These are phyloP conservation scores for Pycnococcus provasolii DNA, from an alignment of 139 green algal species.

Conservation along the genomic window DNA sequence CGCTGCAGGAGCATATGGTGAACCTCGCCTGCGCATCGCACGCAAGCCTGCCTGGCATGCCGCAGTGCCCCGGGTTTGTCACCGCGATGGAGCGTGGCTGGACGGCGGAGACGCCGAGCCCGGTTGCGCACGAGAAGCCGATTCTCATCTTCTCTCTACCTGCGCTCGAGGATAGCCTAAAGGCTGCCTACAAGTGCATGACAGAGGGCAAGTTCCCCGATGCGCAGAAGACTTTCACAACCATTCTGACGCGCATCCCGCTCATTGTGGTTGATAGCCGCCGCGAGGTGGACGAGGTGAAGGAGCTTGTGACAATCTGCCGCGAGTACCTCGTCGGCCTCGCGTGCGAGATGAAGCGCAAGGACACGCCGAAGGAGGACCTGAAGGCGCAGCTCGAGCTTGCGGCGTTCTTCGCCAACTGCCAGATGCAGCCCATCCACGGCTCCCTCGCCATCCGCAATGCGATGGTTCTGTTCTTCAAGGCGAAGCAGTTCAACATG, in stretches of 20 bases:
- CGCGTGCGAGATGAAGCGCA: slow-evolving; percentile 80
- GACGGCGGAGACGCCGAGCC: slow-evolving; percentile 35
- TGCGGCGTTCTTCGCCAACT: slow-evolving; percentile 98
- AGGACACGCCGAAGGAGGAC: slow-evolving; percentile 58
- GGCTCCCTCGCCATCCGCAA: slow-evolving; percentile 66
- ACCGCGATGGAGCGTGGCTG: slow-evolving; percentile 60
- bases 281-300: slow-evolving; percentile 85
- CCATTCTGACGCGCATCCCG: slow-evolving; percentile 76
- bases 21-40: slow-evolving; percentile 64
- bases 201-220: slow-evolving; percentile 97
- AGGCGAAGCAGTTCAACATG: slow-evolving; percentile 84
- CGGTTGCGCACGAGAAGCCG: slow-evolving; percentile 32
- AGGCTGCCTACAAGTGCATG: slow-evolving; percentile 77
- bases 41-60: slow-evolving; percentile 50
- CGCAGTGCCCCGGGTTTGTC: slow-evolving; percentile 46
- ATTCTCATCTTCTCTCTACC: slow-evolving; percentile 61
- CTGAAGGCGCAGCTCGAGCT: slow-evolving; percentile 71
- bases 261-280: slow-evolving; percentile 77
- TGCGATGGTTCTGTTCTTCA: slow-evolving; percentile 93
- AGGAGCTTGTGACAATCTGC: slow-evolving; percentile 85
- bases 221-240: slow-evolving; percentile 66
- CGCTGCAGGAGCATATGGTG: slow-evolving; percentile 72
- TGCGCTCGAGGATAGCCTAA: slow-evolving; percentile 38
- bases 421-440: slow-evolving; percentile 71
- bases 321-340: slow-evolving; percentile 87